Base-by-base conservation (phyloP, 805 yeast species). In the Candida arabinofermentans region DNA sequence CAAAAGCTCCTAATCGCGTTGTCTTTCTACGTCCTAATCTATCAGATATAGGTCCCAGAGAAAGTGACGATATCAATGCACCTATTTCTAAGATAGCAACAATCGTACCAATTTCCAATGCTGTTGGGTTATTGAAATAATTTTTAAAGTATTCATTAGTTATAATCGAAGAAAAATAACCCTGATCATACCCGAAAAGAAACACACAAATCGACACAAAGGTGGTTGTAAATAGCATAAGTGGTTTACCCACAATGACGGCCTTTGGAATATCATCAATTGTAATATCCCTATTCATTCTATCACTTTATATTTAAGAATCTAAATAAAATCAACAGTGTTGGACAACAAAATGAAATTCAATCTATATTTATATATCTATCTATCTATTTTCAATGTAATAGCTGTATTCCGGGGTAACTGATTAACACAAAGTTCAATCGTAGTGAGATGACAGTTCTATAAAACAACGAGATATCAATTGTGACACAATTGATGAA, bases 51-150 rank as follows among this genome's bases (percentile, higher is more conserved):
- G 78, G 69, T 1, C 96, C 93, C 2, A 88, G 87, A 37, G 77
- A 58, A n/a, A 90, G 66, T 4, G 96, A 85, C 3, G 91, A 80
- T 1, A 85, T 63, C 59, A 88, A 68, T 0, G 96, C 96, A 33
- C 97, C 96, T 24, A 89, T 74, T 63, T 89, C 96, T 41, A 89
- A 69, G 41, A 89, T 83, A 13, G 96, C 89, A 10, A 89, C 93
- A 74, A 89, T 83, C 2, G 91, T 77, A 17, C 96, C 97, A 32
- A 88, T 77, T 46, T 77, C 74, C 1, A 87, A 74, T 13, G 93
- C 74, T 4, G 81, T 66, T 1, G 97, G 97, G 36, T 85, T 56
- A 50, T 80, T 58, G 63, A 86, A 89, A 62, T 82, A 86, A 17
- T 67, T 67, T 46, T 75, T 75, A 63, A 89, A 89, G 42, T 83